A percentile compares a stretch with the other conserved stretches of the same genome.
These are phyloP conservation scores for Exophiala sp. DNA, from an alignment of 2,329 filamentous ascomycete genomes.

Conservation along the genomic window DNA sequence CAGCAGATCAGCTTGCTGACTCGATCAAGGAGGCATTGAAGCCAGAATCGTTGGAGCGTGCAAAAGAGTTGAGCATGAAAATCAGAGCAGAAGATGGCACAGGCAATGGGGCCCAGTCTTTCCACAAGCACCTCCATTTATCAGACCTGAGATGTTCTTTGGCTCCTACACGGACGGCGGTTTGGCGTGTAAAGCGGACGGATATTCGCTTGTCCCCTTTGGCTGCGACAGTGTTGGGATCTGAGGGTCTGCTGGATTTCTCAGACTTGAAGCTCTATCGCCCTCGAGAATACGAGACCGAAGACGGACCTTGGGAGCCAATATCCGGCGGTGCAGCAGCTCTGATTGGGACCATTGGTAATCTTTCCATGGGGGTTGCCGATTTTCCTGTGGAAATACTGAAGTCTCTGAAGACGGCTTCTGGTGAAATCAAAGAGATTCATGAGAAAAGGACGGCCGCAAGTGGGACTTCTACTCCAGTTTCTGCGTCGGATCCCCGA, in stretches of 20 bases:
- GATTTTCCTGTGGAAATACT: conserved; percentile 59
- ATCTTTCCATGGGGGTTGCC: conserved; percentile 73
- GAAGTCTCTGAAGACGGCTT: conserved; percentile 34
- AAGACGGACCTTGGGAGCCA: conserved; percentile 72
- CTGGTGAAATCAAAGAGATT: conserved; percentile 26
- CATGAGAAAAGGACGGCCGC: conserved; percentile 16
- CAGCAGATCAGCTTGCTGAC: conserved; percentile 57
- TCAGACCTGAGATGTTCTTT: conserved; percentile 65
- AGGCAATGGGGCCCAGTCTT: conserved; percentile 59
- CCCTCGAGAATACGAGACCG: conserved; percentile 64
- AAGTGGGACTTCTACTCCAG: conserved; percentile 10
- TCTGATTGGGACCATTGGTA: conserved; percentile 73
- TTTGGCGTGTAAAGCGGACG: conserved; percentile 67
- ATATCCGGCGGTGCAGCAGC: conserved; percentile 71
- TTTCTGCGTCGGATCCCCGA: background rate
- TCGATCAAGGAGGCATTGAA: conserved; percentile 58
- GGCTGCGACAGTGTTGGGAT: conserved; percentile 63
- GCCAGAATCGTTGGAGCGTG: conserved; percentile 54
- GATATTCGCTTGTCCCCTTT: conserved; percentile 64
- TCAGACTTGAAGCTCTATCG: conserved; percentile 64
- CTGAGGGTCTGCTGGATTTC: conserved; percentile 59
- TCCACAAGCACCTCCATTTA: conserved; percentile 64
- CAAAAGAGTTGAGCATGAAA: conserved; percentile 53
- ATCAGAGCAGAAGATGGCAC: conserved; percentile 62
- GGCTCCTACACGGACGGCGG: conserved; percentile 61